Percentiles rank a stretch among this genome's conserved stretches.
phyloP scores from a whole-genome alignment of 2,329 filamentous ascomycete genomes.

The Grosmannia clavigera region DNA sequence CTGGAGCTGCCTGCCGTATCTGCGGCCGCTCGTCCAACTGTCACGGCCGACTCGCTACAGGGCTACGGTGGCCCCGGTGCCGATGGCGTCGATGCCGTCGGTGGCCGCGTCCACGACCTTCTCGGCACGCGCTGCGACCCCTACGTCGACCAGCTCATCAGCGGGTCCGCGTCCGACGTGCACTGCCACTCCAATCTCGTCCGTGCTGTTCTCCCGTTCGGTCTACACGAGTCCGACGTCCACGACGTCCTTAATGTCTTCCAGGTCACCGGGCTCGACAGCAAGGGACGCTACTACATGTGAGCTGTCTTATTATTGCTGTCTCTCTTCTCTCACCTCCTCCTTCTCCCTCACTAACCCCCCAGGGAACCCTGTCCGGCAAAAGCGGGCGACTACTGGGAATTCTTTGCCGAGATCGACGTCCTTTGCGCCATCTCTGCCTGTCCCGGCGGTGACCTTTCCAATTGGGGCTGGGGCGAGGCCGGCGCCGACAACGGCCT shows the following conservation, averaged over 20 bases:
- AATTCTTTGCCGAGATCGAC: constrained; percentile 73
- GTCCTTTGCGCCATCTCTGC: constrained; percentile 44
- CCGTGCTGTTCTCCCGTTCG: constrained; percentile 56
- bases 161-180: constrained; percentile 60
- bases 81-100: constrained; percentile 46
- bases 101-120: constrained; percentile 63
- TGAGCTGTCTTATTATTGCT: constrained; percentile 17
- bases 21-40: constrained; percentile 63
- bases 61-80: constrained; percentile 49
- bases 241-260: constrained; percentile 83
- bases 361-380: constrained; percentile 36
- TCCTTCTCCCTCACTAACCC: neutral
- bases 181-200: constrained; percentile 77
- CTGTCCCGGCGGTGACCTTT: constrained; percentile 71
- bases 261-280: constrained; percentile 68
- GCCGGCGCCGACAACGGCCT: constrained; percentile 38
- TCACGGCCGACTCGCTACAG: constrained; percentile 54
- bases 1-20: constrained; percentile 67
- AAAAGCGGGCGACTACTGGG: constrained; percentile 45
- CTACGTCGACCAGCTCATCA: constrained; percentile 66
- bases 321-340: neutral
- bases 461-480: constrained; percentile 67
- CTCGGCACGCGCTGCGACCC: constrained; percentile 76
- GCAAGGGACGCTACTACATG: constrained; percentile 66
- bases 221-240: constrained; percentile 59